A percentile compares a stretch with the other conserved stretches of the same genome.
These are phyloP conservation scores for Kregervanrija fluxuum DNA, from an alignment of 805 yeast species.

Conservation along the genomic window DNA sequence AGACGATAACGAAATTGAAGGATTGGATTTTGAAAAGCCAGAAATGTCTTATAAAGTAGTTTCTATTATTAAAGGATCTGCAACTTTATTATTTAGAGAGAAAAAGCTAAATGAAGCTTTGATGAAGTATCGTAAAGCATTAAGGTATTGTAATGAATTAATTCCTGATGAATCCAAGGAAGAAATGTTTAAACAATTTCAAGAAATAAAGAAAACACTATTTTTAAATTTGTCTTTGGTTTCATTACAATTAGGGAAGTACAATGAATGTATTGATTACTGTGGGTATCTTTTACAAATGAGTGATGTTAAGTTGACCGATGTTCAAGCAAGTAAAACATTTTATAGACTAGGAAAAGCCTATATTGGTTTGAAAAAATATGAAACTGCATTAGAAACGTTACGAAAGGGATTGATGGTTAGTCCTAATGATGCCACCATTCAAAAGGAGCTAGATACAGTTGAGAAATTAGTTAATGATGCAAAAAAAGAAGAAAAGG, in stretches of 20 bases:
- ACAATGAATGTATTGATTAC: constrained; percentile 43
- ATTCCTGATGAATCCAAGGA: constrained; percentile 59
- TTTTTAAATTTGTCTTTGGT: constrained; percentile 56
- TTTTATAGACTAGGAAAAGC: constrained; percentile 26
- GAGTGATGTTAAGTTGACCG: constrained; percentile 21
- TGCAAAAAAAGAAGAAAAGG: constrained; percentile 42
- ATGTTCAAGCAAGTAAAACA: constrained; percentile 20
- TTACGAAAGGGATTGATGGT: constrained; percentile 34
- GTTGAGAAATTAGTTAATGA: constrained; percentile 35
- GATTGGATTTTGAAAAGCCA: constrained; percentile 39
- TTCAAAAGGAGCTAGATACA: constrained; percentile 35
- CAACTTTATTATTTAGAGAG: constrained; percentile 49
- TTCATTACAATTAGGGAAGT: constrained; percentile 42
- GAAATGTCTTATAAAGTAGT: constrained; percentile 45
- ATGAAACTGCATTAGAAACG: constrained; percentile 41
- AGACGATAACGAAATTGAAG: constrained; percentile 58
- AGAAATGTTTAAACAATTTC: constrained; percentile 41
- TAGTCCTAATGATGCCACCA: constrained; percentile 43
- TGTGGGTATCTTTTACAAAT: constrained; percentile 50
- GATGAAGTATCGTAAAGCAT: constrained; percentile 57
- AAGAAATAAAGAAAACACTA: constrained; percentile 40
- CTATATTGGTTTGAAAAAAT: constrained; percentile 35
- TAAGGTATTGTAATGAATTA: constrained; percentile 64
- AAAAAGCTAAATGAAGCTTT: constrained; percentile 45
- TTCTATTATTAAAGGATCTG: constrained; percentile 57